Conservation (phyloP, 202 grass and related monocot genomes). For the Schoenoplectus tabernaemontani region DNA sequence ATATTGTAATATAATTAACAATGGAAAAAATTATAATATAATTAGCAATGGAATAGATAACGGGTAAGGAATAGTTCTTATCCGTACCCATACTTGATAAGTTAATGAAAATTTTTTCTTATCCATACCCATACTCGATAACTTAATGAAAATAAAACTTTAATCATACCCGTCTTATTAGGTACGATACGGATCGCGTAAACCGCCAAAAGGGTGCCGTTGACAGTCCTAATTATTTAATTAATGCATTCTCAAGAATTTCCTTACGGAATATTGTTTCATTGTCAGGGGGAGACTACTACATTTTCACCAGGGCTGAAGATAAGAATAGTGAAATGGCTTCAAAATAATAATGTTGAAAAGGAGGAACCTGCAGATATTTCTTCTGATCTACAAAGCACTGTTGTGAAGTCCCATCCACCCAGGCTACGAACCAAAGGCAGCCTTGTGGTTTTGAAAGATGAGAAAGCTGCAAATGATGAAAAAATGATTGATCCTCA, state of each 20-base stretch:
- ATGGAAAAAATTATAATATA: too few species aligned
- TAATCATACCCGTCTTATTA: too few species aligned
- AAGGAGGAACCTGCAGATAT: background rate
- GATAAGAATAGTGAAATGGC: slow-evolving; percentile 93
- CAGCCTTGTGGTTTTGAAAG: slow-evolving; percentile 29
- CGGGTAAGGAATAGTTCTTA: too few species aligned
- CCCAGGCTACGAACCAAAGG: slow-evolving; percentile 36
- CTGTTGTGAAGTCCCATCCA: slow-evolving; percentile 28
- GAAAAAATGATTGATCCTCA: slow-evolving; percentile 30
- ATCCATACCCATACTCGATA: too few species aligned
- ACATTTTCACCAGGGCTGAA: slow-evolving; percentile 93
- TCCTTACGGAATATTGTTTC: slow-evolving; percentile 22
- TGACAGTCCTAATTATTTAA: background rate
- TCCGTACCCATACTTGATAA: too few species aligned
- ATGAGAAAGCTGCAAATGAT: slow-evolving; percentile 36
- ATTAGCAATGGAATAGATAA: too few species aligned
- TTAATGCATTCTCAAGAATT: slow-evolving; percentile 25
- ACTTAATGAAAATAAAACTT: too few species aligned
- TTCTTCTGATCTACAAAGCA: background rate
- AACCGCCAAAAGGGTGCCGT: too few species aligned
- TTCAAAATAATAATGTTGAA: slow-evolving; percentile 40
- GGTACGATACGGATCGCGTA: too few species aligned
- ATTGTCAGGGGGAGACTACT: slow-evolving; percentile 88
- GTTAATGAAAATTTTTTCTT: too few species aligned
- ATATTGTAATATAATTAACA: too few species aligned